These are phyloP conservation scores for Paxillus rubicundulus DNA, from an alignment of 768 basidiomycete species.

Conservation along the genomic window DNA sequence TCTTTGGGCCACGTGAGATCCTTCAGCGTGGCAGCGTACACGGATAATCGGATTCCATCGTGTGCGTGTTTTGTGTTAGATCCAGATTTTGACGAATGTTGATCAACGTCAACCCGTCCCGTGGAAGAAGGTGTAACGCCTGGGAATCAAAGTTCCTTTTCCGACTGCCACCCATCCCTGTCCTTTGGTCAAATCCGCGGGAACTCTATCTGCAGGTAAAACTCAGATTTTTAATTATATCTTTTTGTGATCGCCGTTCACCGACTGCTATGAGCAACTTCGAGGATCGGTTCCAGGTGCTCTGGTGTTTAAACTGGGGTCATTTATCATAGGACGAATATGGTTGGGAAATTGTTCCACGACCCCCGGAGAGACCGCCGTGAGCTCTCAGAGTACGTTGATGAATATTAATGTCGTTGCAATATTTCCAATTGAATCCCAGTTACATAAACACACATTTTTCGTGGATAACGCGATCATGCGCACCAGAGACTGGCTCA, in stretches of 20 bases:
- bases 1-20: slow-evolving; percentile 17
- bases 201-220: slow-evolving; percentile 14
- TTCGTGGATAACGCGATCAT: slow-evolving; percentile 22
- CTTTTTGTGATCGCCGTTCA: slow-evolving; percentile 1
- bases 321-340: not conserved
- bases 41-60: slow-evolving; percentile 1
- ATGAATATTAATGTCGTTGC: slow-evolving; percentile 2
- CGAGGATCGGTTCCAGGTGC: slow-evolving; percentile 1
- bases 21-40: slow-evolving; percentile 12
- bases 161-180: slow-evolving; percentile 2
- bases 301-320: not conserved
- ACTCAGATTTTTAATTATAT: not conserved
- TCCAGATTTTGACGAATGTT: not conserved
- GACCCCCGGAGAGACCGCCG: slow-evolving; percentile 14
- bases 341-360: slow-evolving; percentile 12
- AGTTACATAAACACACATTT: no score
- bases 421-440: not conserved
- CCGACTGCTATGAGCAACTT: not conserved
- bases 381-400: slow-evolving; percentile 9
- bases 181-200: slow-evolving; percentile 20
- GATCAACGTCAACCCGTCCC: not conserved
- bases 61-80: slow-evolving; percentile 11
- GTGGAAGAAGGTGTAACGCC: not conserved
- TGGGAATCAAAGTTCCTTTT: slow-evolving; percentile 10
- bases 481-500: slow-evolving; percentile 17